Percentiles rank a stretch among this genome's conserved stretches.
These are phyloP conservation scores for Xylogone sp. DNA, from an alignment of 2,329 filamentous ascomycete species.

Conservation along the genomic window DNA sequence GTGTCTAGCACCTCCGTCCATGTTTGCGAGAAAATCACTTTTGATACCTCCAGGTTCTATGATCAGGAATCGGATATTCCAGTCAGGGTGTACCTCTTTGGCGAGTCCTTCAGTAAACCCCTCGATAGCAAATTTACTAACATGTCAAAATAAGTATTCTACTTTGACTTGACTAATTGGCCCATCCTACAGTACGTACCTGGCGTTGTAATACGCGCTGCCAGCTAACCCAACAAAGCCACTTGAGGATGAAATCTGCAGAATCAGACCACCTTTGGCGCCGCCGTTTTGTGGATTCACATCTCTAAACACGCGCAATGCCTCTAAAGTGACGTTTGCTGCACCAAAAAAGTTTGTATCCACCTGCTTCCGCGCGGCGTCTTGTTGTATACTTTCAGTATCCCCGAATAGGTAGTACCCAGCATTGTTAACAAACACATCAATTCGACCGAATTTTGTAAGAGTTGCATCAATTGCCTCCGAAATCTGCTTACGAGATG, in stretches of 20 bases:
- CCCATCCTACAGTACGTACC: conserved; percentile 13
- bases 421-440: conserved; percentile 59
- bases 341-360: conserved; percentile 59
- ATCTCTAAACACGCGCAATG: conserved; percentile 31
- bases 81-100: conserved; percentile 33
- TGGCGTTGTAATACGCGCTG: too few relatives aligned
- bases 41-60: conserved; percentile 34
- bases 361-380: conserved; percentile 48
- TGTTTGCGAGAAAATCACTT: too few relatives aligned
- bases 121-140: conserved; percentile 36
- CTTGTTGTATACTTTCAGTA: conserved; percentile 47
- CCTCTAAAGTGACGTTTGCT: conserved; percentile 46
- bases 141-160: conserved; percentile 33
- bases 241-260: conserved; percentile 37
- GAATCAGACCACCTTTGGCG: conserved; percentile 30
- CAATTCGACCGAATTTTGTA: conserved; percentile 49
- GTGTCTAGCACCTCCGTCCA: too few relatives aligned
- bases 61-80: conserved; percentile 35
- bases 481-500: conserved; percentile 38
- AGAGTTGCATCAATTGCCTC: conserved; percentile 32
- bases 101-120: conserved; percentile 34
- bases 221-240: too few relatives aligned
- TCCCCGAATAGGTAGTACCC: conserved; percentile 52
- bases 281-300: conserved; percentile 19
- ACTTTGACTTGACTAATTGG: conserved; percentile 29